Evolutionary conservation across 441 rosid genomes (phyloP).

Genomic region (Eutrema salsugineum): DNA sequence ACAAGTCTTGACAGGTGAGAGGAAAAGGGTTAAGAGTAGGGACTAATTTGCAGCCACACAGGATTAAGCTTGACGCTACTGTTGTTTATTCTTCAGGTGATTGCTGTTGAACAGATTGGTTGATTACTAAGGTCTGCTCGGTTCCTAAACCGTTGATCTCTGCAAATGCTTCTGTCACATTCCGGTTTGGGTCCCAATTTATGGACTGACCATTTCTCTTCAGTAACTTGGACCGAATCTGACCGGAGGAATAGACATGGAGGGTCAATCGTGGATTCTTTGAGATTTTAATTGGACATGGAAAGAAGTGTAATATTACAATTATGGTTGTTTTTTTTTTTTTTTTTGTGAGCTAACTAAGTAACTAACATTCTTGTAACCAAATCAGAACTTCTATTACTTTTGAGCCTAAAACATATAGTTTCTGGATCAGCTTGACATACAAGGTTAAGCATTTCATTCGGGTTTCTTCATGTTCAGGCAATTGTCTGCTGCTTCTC

Average conservation of each 20-base stretch:
- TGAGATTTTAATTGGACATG: neutral
- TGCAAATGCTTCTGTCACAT: neutral
- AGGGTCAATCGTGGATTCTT: neutral
- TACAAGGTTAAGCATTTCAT: conserved; percentile 13
- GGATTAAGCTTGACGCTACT: neutral
- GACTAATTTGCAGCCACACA: neutral
- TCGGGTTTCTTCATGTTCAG: conserved; percentile 88
- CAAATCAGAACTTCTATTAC: neutral
- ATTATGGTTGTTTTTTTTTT: neutral
- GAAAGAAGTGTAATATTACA: neutral
- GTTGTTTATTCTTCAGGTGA: neutral
- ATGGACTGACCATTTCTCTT: neutral
- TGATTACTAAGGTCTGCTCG: neutral
- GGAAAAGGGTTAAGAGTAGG: neutral
- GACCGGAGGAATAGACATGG: neutral
- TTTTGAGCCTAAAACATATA: neutral
- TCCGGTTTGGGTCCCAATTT: neutral
- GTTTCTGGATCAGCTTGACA: conserved; percentile 32
- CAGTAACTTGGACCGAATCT: neutral
- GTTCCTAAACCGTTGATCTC: neutral
- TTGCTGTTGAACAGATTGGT: neutral
- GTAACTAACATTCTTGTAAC: neutral
- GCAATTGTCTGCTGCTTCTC: conserved; percentile 83
- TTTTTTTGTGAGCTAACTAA: neutral
- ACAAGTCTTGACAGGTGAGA: conserved; percentile 2